phyloP scores from a whole-genome alignment of 805 yeast species.

The Candida boidinii region DNA sequence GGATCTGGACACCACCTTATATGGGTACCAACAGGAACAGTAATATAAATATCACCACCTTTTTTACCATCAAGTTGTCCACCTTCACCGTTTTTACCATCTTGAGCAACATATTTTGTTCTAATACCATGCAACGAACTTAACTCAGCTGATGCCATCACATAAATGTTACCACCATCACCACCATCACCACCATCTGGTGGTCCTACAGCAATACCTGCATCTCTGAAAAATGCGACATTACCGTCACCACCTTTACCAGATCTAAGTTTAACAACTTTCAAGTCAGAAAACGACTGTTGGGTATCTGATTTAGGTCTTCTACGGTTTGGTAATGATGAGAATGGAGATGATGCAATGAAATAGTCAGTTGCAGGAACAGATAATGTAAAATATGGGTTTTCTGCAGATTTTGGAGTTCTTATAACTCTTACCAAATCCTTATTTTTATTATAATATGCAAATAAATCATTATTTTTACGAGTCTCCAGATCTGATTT shows the following conservation, averaged over 20 bases:
- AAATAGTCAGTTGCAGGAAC: slow-evolving; percentile 23
- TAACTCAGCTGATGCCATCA: slow-evolving; percentile 69
- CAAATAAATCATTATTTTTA: slow-evolving; percentile 7
- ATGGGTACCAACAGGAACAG: slow-evolving; percentile 89
- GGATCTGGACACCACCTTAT: slow-evolving; percentile 83
- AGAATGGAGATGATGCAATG: slow-evolving; percentile 30
- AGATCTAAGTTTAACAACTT: slow-evolving; percentile 55
- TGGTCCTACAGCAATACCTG: slow-evolving; percentile 80
- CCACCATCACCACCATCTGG: slow-evolving; percentile 99
- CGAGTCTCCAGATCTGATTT: slow-evolving; percentile 13
- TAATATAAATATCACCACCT: slow-evolving; percentile 71
- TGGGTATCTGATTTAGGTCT: slow-evolving; percentile 35
- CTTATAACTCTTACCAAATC: slow-evolving; percentile 10
- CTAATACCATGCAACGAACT: slow-evolving; percentile 64
- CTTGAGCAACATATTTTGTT: slow-evolving; percentile 59
- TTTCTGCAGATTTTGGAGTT: slow-evolving; percentile 1
- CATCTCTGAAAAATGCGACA: slow-evolving; percentile 80
- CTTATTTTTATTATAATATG: slow-evolving; percentile 5
- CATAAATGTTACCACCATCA: slow-evolving; percentile 77
- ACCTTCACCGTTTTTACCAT: slow-evolving; percentile 65
- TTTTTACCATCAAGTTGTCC: slow-evolving; percentile 80
- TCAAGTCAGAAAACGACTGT: slow-evolving; percentile 51
- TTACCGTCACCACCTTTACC: slow-evolving; percentile 90
- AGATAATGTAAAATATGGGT: slow-evolving; percentile 18
- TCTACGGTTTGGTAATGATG: slow-evolving; percentile 23